Conservation (phyloP, 1,284 basidiomycete genomes). For the Flammula alnicola region DNA sequence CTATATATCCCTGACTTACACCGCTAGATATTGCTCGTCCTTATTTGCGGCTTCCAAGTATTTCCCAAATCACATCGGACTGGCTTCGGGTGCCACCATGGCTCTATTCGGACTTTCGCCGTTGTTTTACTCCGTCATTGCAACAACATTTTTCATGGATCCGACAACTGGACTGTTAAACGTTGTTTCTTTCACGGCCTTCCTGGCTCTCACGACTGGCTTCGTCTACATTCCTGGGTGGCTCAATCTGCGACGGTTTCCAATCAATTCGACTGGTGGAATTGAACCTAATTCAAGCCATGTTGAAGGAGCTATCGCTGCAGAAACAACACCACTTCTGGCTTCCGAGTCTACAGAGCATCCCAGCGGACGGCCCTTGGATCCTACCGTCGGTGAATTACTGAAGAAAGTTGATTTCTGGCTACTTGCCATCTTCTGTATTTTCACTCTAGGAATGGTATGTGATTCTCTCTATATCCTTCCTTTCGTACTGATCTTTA, state of each 20-base stretch:
- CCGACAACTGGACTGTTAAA: constrained; percentile 50
- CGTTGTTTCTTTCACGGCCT: constrained; percentile 58
- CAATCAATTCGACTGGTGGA: constrained; percentile 14
- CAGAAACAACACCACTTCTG: constrained; percentile 52
- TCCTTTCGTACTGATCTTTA: background rate
- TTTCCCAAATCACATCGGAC: constrained; percentile 66
- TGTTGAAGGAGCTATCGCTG: constrained; percentile 10
- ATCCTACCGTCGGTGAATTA: constrained; percentile 47
- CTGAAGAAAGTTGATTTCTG: constrained; percentile 66
- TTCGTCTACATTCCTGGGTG: constrained; percentile 58
- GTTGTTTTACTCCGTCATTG: constrained; percentile 68
- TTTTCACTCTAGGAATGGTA: constrained; percentile 66
- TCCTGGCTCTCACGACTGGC: constrained; percentile 59
- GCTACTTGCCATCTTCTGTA: constrained; percentile 47
- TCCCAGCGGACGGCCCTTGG: constrained; percentile 18
- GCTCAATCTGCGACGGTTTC: constrained; percentile 39
- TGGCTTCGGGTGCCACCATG: constrained; percentile 69
- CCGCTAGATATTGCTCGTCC: constrained; percentile 69
- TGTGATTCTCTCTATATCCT: constrained; percentile 33
- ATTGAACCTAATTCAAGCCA: background rate
- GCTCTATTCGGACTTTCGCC: constrained; percentile 80
- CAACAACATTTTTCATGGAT: constrained; percentile 61
- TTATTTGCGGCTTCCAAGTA: constrained; percentile 75
- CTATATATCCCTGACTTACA: background rate
- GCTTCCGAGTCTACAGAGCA: constrained; percentile 26